Evolutionary conservation across 2,329 filamentous ascomycete genomes (phyloP), one percentile per base, ranked within the genome.

Genomic region (Dichotomopilus funicola): DNA sequence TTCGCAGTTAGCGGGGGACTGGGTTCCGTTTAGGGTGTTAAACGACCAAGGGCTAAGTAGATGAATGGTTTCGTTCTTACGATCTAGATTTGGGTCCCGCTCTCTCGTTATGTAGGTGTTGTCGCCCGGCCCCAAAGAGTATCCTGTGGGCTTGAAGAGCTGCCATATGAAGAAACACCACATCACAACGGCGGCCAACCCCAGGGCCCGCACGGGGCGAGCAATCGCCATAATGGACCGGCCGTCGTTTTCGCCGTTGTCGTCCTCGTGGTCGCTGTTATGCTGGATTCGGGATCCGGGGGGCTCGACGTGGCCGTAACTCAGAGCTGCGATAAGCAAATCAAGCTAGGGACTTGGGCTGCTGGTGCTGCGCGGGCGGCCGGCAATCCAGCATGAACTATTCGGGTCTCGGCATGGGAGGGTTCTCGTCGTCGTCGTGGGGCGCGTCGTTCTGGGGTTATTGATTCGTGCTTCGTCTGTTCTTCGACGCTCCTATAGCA

Each of bases 11-110:
- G 57, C 41, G 49, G n/a, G 11, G 13, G 36, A 13, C 13, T 13
- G 4, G 19, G 19, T 27, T 27, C 19, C 19, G 19, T 27, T 27
- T 27, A 27, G 19, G 19, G 19, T 27, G 19, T 27, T 27, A 27
- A 27, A 27, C 19, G 19, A 27, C 6, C 36, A 31, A 27, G 13
- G 27, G 11, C 10, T 6, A 7, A 33, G 12, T n/a, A 35, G 19
- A 19, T 46, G 13, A 35, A 49, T 57, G 40, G 37, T 42, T 41
- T 58, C 11, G 10, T 45, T 73, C 88, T 70, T 77, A 96, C 91
- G 84, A 72, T 96, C 91, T 66, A 91, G 70, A 66, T 92, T 89
- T 54, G 92, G 92, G 73, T 97, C 92, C 58, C 83, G 81, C 63
- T 87, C 82, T 73, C 68, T 67, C 40, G 67, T 74, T 64, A 66